Evolutionary conservation across 2,329 filamentous ascomycete species (phyloP).

Genomic region (Phialocephala sp.): DNA sequence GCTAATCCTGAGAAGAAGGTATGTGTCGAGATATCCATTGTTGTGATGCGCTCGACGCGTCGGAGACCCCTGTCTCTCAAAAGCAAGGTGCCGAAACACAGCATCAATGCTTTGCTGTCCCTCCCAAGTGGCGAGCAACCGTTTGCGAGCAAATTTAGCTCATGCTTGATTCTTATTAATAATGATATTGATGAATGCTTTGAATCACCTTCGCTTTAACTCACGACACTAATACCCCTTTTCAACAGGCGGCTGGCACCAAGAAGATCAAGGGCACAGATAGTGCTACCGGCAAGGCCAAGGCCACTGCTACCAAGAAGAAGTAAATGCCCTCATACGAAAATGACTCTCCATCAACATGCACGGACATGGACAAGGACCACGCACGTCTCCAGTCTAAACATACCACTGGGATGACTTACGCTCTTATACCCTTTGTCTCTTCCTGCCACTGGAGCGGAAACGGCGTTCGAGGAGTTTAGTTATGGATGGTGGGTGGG

Average conservation of each 20-base stretch:
- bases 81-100: slow-evolving; percentile 24
- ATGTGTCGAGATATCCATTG: slow-evolving; percentile 28
- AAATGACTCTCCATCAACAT: slow-evolving; percentile 31
- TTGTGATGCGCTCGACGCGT: slow-evolving; percentile 37
- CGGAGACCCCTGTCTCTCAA: slow-evolving; percentile 31
- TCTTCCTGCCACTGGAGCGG: slow-evolving; percentile 25
- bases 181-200: slow-evolving; percentile 4
- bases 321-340: slow-evolving; percentile 30
- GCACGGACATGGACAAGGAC: slow-evolving; percentile 24
- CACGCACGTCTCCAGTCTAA: slow-evolving; percentile 24
- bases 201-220: background rate
- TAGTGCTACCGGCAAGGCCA: slow-evolving; percentile 20
- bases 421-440: slow-evolving; percentile 33
- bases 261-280: slow-evolving; percentile 47
- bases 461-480: slow-evolving; percentile 37
- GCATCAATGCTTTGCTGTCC: slow-evolving; percentile 14
- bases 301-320: slow-evolving; percentile 35
- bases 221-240: slow-evolving; percentile 22
- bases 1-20: slow-evolving; percentile 48
- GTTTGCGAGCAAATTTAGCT: background rate
- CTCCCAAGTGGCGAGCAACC: slow-evolving; percentile 19
- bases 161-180: background rate
- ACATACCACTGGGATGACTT: slow-evolving; percentile 31
- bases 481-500: slow-evolving; percentile 15
- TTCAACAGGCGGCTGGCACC: slow-evolving; percentile 42